A percentile compares a stretch with the other conserved stretches of the same genome.
Conservation (phyloP, 352 stramenopile genomes). For the Phytophthora sp. region DNA sequence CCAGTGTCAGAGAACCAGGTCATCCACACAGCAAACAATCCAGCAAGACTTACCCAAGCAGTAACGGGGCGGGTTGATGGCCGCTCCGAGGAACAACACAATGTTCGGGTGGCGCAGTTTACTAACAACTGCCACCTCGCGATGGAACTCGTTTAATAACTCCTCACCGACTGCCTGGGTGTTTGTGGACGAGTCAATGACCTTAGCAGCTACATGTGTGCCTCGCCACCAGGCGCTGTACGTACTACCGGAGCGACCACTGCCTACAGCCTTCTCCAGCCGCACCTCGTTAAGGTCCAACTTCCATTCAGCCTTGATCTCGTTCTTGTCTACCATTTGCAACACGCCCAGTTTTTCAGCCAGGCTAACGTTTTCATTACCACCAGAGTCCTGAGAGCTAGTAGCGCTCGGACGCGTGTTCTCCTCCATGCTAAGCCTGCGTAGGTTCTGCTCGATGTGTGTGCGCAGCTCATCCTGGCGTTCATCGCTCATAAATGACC, state of each 20-base stretch:
- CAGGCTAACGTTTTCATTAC: slow-evolving; percentile 45
- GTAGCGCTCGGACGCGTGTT: slow-evolving; percentile 26
- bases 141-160: slow-evolving; percentile 86
- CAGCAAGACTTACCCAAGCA: slow-evolving; percentile 64
- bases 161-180: slow-evolving; percentile 72
- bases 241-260: slow-evolving; percentile 76
- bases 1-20: neutral
- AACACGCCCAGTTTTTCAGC: slow-evolving; percentile 77
- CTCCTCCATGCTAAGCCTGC: slow-evolving; percentile 64
- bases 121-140: slow-evolving; percentile 84
- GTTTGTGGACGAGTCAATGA: slow-evolving; percentile 79
- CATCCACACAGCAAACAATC: neutral
- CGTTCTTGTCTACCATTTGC: slow-evolving; percentile 87
- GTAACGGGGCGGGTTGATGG: slow-evolving; percentile 79
- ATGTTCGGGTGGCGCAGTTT: slow-evolving; percentile 89
- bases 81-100: slow-evolving; percentile 83
- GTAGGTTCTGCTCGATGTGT: slow-evolving; percentile 79
- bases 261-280: slow-evolving; percentile 71
- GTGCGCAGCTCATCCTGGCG: slow-evolving; percentile 72
- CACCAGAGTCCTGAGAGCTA: slow-evolving; percentile 22
- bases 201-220: slow-evolving; percentile 79
- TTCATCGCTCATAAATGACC: slow-evolving; percentile 83
- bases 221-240: slow-evolving; percentile 84
- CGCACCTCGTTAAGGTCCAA: slow-evolving; percentile 77
- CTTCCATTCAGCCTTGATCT: slow-evolving; percentile 87